Base-by-base conservation (phyloP, 768 basidiomycete species). In the Cystofilobasidium ferigula region DNA sequence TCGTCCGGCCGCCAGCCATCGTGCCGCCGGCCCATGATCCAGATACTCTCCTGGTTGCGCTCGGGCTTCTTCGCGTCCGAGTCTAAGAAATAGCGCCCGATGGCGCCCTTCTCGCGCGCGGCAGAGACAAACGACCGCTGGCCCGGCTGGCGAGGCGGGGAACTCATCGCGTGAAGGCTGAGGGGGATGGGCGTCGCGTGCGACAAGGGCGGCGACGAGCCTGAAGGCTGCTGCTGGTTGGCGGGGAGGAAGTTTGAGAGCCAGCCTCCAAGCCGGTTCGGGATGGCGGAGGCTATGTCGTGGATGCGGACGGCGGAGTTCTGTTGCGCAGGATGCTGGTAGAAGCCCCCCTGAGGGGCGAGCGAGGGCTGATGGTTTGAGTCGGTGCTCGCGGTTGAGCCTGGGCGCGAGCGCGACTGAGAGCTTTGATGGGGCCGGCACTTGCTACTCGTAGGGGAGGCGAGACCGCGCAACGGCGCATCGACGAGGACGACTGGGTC, bases 11-110 rank as follows among this genome's bases (percentile, higher is more conserved):
- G 53, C 69, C 71, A 76, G 13, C 74, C 74, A 8, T 73, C 71
- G 69, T 77, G 90, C 69, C 82, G 80, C 3, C 90, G 84, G 43
- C 92, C 93, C 28, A 95, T 80, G 1, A 95, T 76, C 91, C 91
- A 95, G 34, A 97, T 94, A 0, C 86, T 82, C 24, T 92, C 88
- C 0, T 81, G 72, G 62, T 84, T 91, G 72, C 82, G 85, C 74
- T 95, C 91, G 1, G 88, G 89, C 3, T 81, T 83, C 22, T 51
- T 54, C 6, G 90, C 84, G 76, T 97, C 93, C 70, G 84, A 83
- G 77, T 97, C 93, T 68, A 94, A 81, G n/a, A 97, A 79, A 77
- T 91, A 89, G 53, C 90, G 81, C 80, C 91, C 47, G 53, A 67
- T 61, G 20, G 65, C 84, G 3, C 87, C 88, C 74, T 86, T 87